Percentiles rank a stretch among this genome's conserved stretches.
These are phyloP conservation scores for Trypanosoma cruzi DNA, from an alignment of 208 protist genomes.

Conservation along the genomic window DNA sequence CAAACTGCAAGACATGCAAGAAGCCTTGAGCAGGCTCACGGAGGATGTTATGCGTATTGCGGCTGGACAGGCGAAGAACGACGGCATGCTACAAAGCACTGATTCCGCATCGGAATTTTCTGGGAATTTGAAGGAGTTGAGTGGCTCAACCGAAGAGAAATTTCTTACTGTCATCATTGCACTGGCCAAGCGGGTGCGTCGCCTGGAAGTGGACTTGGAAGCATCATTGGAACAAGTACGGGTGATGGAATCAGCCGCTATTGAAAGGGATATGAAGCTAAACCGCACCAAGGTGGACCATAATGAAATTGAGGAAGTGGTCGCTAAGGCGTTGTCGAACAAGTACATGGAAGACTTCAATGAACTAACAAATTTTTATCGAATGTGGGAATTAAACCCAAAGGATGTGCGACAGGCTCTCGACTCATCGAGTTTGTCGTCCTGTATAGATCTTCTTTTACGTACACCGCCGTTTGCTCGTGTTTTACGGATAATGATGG, in stretches of 20 bases:
- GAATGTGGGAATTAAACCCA: constrained; percentile 6
- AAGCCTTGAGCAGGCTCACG: not conserved
- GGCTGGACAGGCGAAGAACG: not conserved
- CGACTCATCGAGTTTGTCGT: not conserved
- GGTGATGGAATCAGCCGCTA: constrained; percentile 22
- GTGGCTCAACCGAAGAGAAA: constrained; percentile 7
- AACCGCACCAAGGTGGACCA: constrained; percentile 3
- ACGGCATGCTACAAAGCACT: not conserved
- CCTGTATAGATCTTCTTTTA: constrained; percentile 9
- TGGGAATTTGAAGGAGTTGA: constrained; percentile 10
- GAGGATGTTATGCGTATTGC: not conserved
- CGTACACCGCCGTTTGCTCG: constrained; percentile 18
- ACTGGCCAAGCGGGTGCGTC: constrained; percentile 18
- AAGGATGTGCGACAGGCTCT: constrained; percentile 4
- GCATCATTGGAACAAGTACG: constrained; percentile 15
- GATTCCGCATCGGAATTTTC: constrained; percentile 10
- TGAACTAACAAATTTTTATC: constrained; percentile 20
- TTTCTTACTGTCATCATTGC: constrained; percentile 21
- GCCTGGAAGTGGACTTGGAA: constrained; percentile 18
- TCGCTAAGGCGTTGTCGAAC: not conserved
- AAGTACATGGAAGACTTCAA: not conserved
- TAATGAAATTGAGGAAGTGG: constrained; percentile 11
- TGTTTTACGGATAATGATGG: constrained; percentile 8
- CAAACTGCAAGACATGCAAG: constrained; percentile 10
- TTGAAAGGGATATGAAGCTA: constrained; percentile 15